Base-by-base conservation (phyloP, 768 basidiomycete genomes). In the Rhizopogon vinicolor region DNA sequence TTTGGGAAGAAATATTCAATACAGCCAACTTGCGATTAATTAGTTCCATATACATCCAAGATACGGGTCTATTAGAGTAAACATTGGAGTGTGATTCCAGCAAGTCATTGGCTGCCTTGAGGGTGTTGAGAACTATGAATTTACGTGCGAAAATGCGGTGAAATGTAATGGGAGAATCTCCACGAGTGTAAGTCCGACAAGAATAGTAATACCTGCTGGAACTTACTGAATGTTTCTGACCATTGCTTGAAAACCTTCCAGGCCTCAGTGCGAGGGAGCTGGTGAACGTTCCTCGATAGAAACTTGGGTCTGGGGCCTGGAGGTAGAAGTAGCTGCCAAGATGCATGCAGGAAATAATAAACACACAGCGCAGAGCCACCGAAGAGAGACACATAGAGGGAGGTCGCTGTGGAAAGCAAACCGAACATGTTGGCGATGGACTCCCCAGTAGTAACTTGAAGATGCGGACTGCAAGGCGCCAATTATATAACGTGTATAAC, bases 21-120 rank as follows among this genome's bases (percentile, higher is more conserved):
- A 78, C 67, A 0, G 74, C 56, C 51, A 69, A 63, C 28, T 69
- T 72, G 7, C 77, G 73, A n/a, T 66, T 73, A 54, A 74, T 75
- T 19, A 79, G 56, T 9, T 71, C 70, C 52, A 75, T 67, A 52
- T 66, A 75, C 78, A 81, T 79, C 66, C 71, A 72, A 5, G 51
- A 31, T 33, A 66, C 67, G 1, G 81, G 80, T 12, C 81, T 74
- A 59, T 77, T 77, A 18, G 78, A 78, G 58, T 79, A 79, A 22
- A 76, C 70, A 9, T 62, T 60, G 7, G 76, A 74, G 6, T 76
- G 71, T 39, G 67, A 62, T 45, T 79, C 77, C 48, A 82, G 66
- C 9, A 82, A 69, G 51, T 78, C 78, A 19, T 66, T 58, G 1
- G 68, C 74, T 9, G 68, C 73, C 57, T 74, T 72, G 31, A 63